Percentiles rank a stretch among this genome's conserved stretches.
phyloP scores from a whole-genome alignment of 1,139 yeast species.

The Candida smagusa region DNA sequence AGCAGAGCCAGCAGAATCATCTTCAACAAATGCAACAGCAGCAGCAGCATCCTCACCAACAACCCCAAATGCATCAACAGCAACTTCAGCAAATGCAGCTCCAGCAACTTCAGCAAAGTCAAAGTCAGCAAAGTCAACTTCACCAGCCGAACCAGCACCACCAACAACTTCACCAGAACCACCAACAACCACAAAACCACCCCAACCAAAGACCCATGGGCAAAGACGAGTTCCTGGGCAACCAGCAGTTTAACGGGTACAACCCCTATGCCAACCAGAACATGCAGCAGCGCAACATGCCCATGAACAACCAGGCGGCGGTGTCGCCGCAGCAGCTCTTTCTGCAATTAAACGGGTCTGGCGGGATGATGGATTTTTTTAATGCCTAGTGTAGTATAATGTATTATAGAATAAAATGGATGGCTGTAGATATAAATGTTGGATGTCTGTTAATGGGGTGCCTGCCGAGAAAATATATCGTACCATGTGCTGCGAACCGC shows the following conservation, averaged over 20 bases:
- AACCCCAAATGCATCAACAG: slow-evolving; percentile 13
- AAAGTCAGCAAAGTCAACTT: slow-evolving; percentile 8
- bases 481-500: too few relatives aligned
- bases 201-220: background rate
- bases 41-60: slow-evolving; percentile 2
- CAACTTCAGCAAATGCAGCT: slow-evolving; percentile 3
- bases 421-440: too few relatives aligned
- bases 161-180: slow-evolving; percentile 10
- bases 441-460: too few relatives aligned
- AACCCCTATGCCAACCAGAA: slow-evolving; percentile 9
- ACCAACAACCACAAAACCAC: slow-evolving; percentile 2
- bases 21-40: slow-evolving; percentile 4
- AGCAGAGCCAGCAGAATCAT: slow-evolving; percentile 2
- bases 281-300: slow-evolving; percentile 11
- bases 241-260: background rate
- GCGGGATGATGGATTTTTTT: slow-evolving; percentile 16
- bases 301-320: slow-evolving; percentile 12
- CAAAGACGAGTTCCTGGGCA: background rate
- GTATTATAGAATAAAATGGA: background rate
- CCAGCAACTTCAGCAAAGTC: slow-evolving; percentile 12
- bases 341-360: slow-evolving; percentile 24
- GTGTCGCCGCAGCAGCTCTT: slow-evolving; percentile 42
- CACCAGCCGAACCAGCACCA: slow-evolving; percentile 13
- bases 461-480: too few relatives aligned
- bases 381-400: slow-evolving; percentile 8